These are phyloP conservation scores for Exutisphaerella laricina DNA, from an alignment of 2,329 filamentous ascomycete species.

Conservation along the genomic window DNA sequence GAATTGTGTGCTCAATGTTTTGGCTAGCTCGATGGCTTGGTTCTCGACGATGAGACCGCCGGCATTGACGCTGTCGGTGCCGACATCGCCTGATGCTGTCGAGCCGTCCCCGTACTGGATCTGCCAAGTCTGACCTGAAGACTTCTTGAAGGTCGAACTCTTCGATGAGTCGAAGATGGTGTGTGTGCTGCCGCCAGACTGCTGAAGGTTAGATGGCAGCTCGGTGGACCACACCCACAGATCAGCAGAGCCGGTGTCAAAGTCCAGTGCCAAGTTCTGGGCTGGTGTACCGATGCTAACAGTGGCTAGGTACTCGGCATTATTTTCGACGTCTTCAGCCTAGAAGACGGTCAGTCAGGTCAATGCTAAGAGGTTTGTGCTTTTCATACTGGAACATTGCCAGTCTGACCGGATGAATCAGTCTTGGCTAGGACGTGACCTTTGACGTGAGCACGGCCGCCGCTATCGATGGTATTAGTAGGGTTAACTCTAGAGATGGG, in stretches of 20 bases:
- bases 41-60: slow-evolving; percentile 57
- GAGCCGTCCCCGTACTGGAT: slow-evolving; percentile 65
- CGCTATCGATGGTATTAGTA: slow-evolving; percentile 18
- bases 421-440: slow-evolving; percentile 47
- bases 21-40: slow-evolving; percentile 63
- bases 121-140: slow-evolving; percentile 53
- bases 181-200: slow-evolving; percentile 33
- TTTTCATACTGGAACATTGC: slow-evolving; percentile 24
- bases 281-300: slow-evolving; percentile 59
- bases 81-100: slow-evolving; percentile 58
- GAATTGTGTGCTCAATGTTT: slow-evolving; percentile 54
- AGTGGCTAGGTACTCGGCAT: slow-evolving; percentile 53
- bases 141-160: slow-evolving; percentile 55
- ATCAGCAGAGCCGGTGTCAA: slow-evolving; percentile 67
- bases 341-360: slow-evolving; percentile 39
- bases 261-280: slow-evolving; percentile 50
- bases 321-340: slow-evolving; percentile 60
- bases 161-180: slow-evolving; percentile 55
- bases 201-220: slow-evolving; percentile 12
- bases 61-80: slow-evolving; percentile 56
- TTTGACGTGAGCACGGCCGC: slow-evolving; percentile 44
- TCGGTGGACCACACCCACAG: slow-evolving; percentile 47
- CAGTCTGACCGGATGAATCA: slow-evolving; percentile 27
- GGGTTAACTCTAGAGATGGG: neutral
- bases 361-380: slow-evolving; percentile 40